Conservation (phyloP, 2,329 filamentous ascomycete genomes). For the Scedosporium minutisporum region DNA sequence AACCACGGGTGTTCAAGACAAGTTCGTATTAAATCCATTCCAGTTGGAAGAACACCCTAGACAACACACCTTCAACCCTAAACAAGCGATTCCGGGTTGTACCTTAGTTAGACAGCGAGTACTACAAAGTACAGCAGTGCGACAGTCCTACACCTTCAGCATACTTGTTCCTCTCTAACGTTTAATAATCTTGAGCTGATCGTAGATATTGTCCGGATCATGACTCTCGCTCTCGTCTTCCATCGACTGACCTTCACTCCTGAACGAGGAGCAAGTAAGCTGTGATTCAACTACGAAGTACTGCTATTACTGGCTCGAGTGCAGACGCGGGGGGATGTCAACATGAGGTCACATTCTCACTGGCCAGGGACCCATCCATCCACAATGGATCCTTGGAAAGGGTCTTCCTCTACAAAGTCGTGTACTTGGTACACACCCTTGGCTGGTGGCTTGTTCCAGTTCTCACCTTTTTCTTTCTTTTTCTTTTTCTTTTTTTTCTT, state of each 20-base stretch:
- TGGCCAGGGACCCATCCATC: neutral
- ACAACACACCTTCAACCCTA: neutral
- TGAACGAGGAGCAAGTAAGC: neutral
- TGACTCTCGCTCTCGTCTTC: no score
- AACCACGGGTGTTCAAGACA: neutral
- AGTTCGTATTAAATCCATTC: neutral
- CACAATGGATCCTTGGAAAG: neutral
- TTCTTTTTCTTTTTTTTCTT: neutral
- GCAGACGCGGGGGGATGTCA: neutral
- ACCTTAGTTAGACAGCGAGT: neutral
- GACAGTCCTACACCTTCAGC: neutral
- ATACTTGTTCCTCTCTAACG: no score
- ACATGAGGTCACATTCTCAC: neutral
- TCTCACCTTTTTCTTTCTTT: neutral
- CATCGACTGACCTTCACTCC: neutral
- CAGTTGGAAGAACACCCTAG: neutral
- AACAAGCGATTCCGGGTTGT: neutral
- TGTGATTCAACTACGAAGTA: no score
- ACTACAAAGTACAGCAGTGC: neutral
- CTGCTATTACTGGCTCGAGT: neutral
- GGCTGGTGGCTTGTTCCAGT: neutral
- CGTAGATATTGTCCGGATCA: no score
- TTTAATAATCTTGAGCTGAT: no score
- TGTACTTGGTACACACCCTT: neutral
- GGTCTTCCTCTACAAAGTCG: neutral